Evolutionary conservation across 106 monocot species (phyloP), one percentile per base, ranked within the genome.

Genomic region (Phalaenopsis equestris): DNA sequence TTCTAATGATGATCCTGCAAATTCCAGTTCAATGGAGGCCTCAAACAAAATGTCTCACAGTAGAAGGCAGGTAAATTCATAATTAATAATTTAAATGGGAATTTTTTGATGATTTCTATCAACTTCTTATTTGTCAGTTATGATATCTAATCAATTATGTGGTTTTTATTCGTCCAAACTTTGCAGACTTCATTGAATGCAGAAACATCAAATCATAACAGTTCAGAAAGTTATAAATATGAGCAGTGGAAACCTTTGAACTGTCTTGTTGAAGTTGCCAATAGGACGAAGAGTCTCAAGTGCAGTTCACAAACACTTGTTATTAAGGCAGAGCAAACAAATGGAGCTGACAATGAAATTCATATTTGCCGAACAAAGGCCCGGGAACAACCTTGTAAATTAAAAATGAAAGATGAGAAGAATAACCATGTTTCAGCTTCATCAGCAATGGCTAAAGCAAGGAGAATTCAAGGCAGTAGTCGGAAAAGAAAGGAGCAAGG

Each of bases 201-300:
- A 24, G 92, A 91, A 77, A 19, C 90, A 80, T 85, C 86, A 37
- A 87, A 67, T 58, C 52, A 75, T 64, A 80, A 86, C 80, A 64
- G 75, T 55, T 68, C 49, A 16, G 90, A 90, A 36, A 43, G 79
- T 19, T 90, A 89, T 67, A 92, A 86, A 48, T 15, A 85, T 43
- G 95, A 95, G 46, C 81, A 91, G 65, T 95, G 92, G 95, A 92
- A 89, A 75, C 95, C 90, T 72, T 84, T 95, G 52, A 95, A 90
- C 80, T 90, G 87, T 88, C 84, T 95, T 75, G 95, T 95, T 67
- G 95, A 92, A 89, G 92, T 83, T 61, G 95, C 90, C 56, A 87
- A 93, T 55, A 86, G 86, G 83, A 90, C 92, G 70, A 93, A 90
- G 85, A 73, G 81, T 55, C 46, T 74, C 39, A 95, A 86, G 78